A percentile compares a stretch with the other conserved stretches of the same genome.
Evolutionary conservation across 2,329 filamentous ascomycete species (phyloP).

Genomic region (Neopestalotiopsis sp.): DNA sequence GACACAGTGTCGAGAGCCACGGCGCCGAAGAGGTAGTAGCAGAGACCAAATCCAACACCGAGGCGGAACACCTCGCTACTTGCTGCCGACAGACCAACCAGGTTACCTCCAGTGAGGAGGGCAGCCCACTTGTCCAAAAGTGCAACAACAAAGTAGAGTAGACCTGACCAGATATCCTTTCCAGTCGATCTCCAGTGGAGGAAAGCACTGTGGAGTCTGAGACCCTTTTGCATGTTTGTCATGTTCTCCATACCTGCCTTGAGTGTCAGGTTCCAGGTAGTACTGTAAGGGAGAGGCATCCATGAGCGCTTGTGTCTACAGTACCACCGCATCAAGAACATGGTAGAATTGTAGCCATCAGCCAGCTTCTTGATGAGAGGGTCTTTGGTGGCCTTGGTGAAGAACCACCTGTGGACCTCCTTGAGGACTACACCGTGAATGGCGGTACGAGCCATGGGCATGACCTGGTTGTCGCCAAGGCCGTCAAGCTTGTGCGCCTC

Average conservation of each 20-base stretch:
- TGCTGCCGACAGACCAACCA: constrained; percentile 6
- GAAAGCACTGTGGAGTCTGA: constrained; percentile 12
- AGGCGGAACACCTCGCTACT: not conserved
- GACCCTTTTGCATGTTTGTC: constrained; percentile 15
- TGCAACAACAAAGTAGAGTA: constrained; percentile 12
- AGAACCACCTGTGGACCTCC: constrained; percentile 12
- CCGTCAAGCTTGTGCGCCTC: not conserved
- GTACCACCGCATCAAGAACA: constrained; percentile 16
- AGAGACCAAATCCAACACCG: constrained; percentile 11
- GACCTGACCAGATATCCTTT: constrained; percentile 9
- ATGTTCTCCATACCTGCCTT: constrained; percentile 17
- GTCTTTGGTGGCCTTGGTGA: not conserved
- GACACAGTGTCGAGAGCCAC: constrained; percentile 11
- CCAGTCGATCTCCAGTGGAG: constrained; percentile 12
- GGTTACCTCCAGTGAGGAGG: constrained; percentile 1
- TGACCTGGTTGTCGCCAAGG: constrained; percentile 6
- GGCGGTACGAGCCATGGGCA: constrained; percentile 8
- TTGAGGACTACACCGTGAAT: constrained; percentile 2
- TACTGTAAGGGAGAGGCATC: constrained; percentile 12
- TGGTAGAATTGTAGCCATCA: not conserved
- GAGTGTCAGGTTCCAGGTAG: constrained; percentile 10
- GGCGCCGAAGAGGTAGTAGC: constrained; percentile 12
- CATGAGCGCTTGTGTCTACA: constrained; percentile 14
- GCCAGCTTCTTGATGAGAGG: constrained; percentile 5
- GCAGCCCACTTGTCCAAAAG: constrained; percentile 11